phyloP scores from a whole-genome alignment of 83 land plant genomes.

The Diphasiastrum complanatum region DNA sequence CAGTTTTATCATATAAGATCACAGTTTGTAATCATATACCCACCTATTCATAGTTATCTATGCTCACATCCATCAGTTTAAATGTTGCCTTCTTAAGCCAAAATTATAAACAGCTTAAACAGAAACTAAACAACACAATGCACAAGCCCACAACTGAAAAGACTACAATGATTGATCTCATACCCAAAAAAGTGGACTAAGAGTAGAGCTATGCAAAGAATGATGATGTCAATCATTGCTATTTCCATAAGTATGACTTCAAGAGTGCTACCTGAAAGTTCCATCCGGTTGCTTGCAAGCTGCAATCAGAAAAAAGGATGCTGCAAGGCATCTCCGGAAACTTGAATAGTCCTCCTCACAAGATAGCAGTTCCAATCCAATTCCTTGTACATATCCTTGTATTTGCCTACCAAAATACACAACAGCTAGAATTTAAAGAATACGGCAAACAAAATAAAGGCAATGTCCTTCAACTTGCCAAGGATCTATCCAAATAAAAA shows the following conservation, averaged over 20 bases:
- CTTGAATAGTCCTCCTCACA: slow-evolving; percentile 77
- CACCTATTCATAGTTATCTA: too few relatives aligned
- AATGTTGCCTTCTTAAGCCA: too few relatives aligned
- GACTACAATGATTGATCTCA: too few relatives aligned
- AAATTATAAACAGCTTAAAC: too few relatives aligned
- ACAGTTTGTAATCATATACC: too few relatives aligned
- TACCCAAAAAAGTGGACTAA: too few relatives aligned
- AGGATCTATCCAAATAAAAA: background rate
- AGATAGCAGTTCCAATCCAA: slow-evolving; percentile 56
- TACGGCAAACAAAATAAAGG: background rate
- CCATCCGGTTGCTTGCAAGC: slow-evolving; percentile 78
- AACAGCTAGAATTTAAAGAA: slow-evolving; percentile 3
- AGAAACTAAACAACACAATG: too few relatives aligned
- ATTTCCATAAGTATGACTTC: background rate
- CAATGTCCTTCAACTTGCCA: background rate
- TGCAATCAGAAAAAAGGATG: slow-evolving; percentile 81
- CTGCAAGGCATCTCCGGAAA: slow-evolving; percentile 83
- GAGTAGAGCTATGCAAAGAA: too few relatives aligned
- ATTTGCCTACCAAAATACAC: slow-evolving; percentile 60
- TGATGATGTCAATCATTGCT: background rate
- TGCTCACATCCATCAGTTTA: too few relatives aligned
- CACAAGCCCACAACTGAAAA: too few relatives aligned
- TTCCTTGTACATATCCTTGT: slow-evolving; percentile 54
- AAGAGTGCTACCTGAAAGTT: slow-evolving; percentile 57
- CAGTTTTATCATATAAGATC: too few relatives aligned